A percentile compares a stretch with the other conserved stretches of the same genome.
phyloP scores from a whole-genome alignment of 495 filamentous ascomycete genomes.

The Rhizodiscina lignyota region DNA sequence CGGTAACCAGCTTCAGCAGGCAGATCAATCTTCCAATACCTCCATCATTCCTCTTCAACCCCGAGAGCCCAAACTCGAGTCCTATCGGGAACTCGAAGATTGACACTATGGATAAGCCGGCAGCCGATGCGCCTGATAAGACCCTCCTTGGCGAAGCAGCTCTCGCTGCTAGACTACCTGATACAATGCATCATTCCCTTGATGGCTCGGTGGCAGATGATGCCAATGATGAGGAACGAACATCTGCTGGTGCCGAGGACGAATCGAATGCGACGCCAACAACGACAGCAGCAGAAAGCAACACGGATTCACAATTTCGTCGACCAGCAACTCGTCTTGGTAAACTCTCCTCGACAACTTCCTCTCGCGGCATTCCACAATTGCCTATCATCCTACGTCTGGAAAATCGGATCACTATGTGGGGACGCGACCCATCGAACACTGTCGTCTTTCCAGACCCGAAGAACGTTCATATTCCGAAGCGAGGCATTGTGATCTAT shows the following conservation, averaged over 20 bases:
- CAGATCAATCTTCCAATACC: constrained; percentile 20
- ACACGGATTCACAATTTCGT: too few relatives aligned
- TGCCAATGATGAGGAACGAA: neutral
- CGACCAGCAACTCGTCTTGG: constrained; percentile 28
- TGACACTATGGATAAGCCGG: constrained; percentile 11
- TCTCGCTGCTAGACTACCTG: constrained; percentile 2
- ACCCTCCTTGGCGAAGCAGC: too few relatives aligned
- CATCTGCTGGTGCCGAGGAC: neutral
- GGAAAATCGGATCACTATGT: constrained; percentile 48
- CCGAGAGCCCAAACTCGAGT: constrained; percentile 13
- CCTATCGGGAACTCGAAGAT: constrained; percentile 16
- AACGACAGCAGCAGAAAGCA: too few relatives aligned
- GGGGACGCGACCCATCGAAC: constrained; percentile 50
- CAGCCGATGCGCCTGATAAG: too few relatives aligned
- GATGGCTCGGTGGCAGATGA: constrained; percentile 1
- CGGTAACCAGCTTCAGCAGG: constrained; percentile 12
- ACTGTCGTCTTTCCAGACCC: constrained; percentile 41
- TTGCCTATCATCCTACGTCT: constrained; percentile 48
- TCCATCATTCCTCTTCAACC: constrained; percentile 21
- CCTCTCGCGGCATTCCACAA: constrained; percentile 32
- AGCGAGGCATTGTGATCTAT: constrained; percentile 61
- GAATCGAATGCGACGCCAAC: too few relatives aligned
- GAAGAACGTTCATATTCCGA: constrained; percentile 54
- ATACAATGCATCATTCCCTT: constrained; percentile 10
- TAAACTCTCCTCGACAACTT: constrained; percentile 23